Percentiles rank a stretch among this genome's conserved stretches.
Evolutionary conservation across 768 basidiomycete species (phyloP).

Genomic region (Leucosporidium scottii): DNA sequence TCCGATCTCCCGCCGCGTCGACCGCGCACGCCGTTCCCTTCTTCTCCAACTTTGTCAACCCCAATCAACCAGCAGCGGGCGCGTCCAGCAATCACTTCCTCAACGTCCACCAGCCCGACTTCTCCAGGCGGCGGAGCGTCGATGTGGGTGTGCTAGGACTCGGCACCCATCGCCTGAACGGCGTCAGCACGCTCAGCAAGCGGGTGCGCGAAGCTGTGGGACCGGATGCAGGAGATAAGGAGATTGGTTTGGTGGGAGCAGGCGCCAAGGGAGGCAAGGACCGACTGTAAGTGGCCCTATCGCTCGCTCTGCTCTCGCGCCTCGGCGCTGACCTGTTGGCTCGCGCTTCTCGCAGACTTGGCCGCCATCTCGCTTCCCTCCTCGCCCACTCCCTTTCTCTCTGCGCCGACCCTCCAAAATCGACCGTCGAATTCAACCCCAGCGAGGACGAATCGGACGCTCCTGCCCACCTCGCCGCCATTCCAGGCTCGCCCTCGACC

Average conservation of each 20-base stretch:
- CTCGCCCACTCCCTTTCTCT: slow-evolving; percentile 37
- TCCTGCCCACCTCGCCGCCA: slow-evolving; percentile 14
- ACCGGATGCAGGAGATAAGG: slow-evolving; percentile 50
- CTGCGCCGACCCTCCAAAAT: slow-evolving; percentile 18
- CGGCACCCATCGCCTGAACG: slow-evolving; percentile 49
- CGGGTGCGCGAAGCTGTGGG: slow-evolving; percentile 35
- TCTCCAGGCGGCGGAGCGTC: slow-evolving; percentile 57
- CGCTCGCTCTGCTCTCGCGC: slow-evolving; percentile 20
- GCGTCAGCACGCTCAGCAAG: slow-evolving; percentile 36
- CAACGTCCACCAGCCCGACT: slow-evolving; percentile 6
- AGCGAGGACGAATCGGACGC: neutral
- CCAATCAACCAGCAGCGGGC: neutral
- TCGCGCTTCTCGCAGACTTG: slow-evolving; percentile 23
- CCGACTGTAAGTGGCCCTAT: slow-evolving; percentile 47
- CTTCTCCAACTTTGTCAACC: slow-evolving; percentile 8
- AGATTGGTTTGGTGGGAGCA: slow-evolving; percentile 60
- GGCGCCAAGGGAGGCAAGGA: slow-evolving; percentile 46
- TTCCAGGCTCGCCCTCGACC: slow-evolving; percentile 21
- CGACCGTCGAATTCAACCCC: neutral
- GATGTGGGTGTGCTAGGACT: slow-evolving; percentile 84
- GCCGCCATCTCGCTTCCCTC: slow-evolving; percentile 35
- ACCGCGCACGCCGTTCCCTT: neutral
- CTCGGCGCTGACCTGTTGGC: slow-evolving; percentile 8
- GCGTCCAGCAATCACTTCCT: neutral
- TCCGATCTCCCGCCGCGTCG: slow-evolving; percentile 7